Percentiles rank a stretch among this genome's conserved stretches.
Evolutionary conservation across 2,329 filamentous ascomycete species (phyloP).

Genomic region (Fusarium metavorans): DNA sequence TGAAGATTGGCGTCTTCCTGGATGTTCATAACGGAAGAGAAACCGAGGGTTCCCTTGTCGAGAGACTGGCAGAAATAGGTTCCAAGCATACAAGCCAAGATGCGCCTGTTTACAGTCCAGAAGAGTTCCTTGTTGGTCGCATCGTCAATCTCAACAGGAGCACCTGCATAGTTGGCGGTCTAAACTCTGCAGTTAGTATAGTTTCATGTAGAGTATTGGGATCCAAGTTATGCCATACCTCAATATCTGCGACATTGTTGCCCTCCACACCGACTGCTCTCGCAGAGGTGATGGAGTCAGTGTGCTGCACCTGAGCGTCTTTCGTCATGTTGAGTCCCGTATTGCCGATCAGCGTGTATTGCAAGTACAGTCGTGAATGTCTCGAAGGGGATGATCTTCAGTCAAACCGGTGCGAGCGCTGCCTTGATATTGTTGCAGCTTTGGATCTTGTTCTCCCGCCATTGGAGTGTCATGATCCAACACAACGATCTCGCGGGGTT

Average conservation of each 20-base stretch:
- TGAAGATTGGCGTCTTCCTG: constrained; percentile 60
- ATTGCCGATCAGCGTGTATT: background rate
- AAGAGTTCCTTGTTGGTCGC: constrained; percentile 62
- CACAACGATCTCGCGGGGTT: background rate
- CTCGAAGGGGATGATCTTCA: background rate
- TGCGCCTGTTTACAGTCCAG: constrained; percentile 60
- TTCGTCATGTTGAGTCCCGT: background rate
- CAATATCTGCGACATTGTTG: background rate
- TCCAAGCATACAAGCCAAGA: constrained; percentile 58
- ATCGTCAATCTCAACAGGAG: constrained; percentile 58
- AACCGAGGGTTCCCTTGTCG: constrained; percentile 63
- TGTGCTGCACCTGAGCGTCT: background rate
- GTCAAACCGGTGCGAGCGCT: background rate
- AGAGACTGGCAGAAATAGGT: constrained; percentile 65
- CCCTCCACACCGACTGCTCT: background rate
- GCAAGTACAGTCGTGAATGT: background rate
- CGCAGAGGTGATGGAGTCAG: background rate
- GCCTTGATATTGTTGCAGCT: background rate
- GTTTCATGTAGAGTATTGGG: background rate
- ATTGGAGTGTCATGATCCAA: background rate
- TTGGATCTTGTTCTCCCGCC: background rate
- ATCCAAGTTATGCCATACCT: background rate
- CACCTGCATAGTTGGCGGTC: constrained; percentile 29
- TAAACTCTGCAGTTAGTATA: background rate
- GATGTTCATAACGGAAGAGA: constrained; percentile 64